A percentile compares a stretch with the other conserved stretches of the same genome.
These are phyloP conservation scores for Boletus hoseneyae DNA, from an alignment of 1,284 basidiomycete genomes.

Conservation along the genomic window DNA sequence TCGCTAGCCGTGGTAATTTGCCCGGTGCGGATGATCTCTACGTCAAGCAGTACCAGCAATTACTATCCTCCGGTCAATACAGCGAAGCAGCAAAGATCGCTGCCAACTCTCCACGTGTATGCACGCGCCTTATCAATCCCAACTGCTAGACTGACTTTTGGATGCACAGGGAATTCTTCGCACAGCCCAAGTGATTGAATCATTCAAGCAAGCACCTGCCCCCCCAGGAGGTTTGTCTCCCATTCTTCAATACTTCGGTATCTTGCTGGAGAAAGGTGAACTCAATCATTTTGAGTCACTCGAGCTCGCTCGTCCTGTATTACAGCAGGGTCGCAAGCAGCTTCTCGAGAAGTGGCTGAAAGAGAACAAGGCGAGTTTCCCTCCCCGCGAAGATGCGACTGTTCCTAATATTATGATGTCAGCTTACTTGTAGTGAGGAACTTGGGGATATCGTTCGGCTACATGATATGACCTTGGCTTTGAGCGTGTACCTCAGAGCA, in stretches of 20 bases:
- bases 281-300: conserved; percentile 96
- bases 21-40: conserved; percentile 99
- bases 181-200: conserved; percentile 94
- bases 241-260: conserved; percentile 98
- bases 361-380: conserved; percentile 86
- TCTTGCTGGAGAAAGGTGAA: conserved; percentile 95
- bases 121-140: not conserved
- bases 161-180: conserved; percentile 86
- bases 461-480: conserved; percentile 97
- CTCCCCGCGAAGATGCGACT: not conserved
- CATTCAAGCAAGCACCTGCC: conserved; percentile 94
- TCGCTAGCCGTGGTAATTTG: conserved; percentile 94
- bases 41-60: conserved; percentile 90
- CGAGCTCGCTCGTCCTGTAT: conserved; percentile 93
- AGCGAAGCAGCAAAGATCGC: conserved; percentile 98
- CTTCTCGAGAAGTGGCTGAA: conserved; percentile 99
- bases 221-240: conserved; percentile 91
- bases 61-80: conserved; percentile 90
- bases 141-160: conserved; percentile 8
- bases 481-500: conserved; percentile 97
- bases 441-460: conserved; percentile 96
- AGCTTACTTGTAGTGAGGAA: conserved; percentile 98
- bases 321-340: conserved; percentile 97
- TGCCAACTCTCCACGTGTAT: conserved; percentile 90
- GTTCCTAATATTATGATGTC: conserved; percentile 16